These are phyloP conservation scores for Pythium brachiatum DNA, from an alignment of 352 stramenopile genomes.

Conservation along the genomic window DNA sequence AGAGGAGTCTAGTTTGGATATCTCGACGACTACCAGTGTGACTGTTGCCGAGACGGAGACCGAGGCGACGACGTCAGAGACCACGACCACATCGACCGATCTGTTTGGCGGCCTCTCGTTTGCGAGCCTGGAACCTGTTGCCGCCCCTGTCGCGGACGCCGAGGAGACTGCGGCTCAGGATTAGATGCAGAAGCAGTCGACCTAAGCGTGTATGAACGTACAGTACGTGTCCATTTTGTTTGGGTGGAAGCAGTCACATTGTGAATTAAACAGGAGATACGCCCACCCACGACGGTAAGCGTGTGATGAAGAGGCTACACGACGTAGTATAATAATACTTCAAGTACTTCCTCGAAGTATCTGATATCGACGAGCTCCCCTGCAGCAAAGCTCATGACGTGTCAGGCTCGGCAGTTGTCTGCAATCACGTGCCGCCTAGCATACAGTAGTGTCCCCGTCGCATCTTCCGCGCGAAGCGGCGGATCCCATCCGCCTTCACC, in stretches of 20 bases:
- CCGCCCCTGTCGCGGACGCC: not conserved
- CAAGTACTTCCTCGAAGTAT: too few relatives aligned
- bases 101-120: constrained; percentile 23
- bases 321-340: too few relatives aligned
- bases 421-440: not conserved
- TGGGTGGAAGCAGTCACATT: too few relatives aligned
- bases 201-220: constrained; percentile 4
- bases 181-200: not conserved
- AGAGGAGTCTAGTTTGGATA: not conserved
- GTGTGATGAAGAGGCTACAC: too few relatives aligned
- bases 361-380: too few relatives aligned
- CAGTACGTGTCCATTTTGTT: not conserved
- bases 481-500: too few relatives aligned
- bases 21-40: not conserved
- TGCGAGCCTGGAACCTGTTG: not conserved
- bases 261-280: too few relatives aligned
- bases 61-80: not conserved
- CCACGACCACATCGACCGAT: not conserved
- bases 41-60: not conserved
- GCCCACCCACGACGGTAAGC: too few relatives aligned
- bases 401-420: too few relatives aligned
- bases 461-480: too few relatives aligned
- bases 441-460: too few relatives aligned
- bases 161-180: constrained; percentile 2
- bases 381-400: too few relatives aligned